phyloP scores from a whole-genome alignment of 352 stramenopile species.

The Phytophthora niederhauseri region DNA sequence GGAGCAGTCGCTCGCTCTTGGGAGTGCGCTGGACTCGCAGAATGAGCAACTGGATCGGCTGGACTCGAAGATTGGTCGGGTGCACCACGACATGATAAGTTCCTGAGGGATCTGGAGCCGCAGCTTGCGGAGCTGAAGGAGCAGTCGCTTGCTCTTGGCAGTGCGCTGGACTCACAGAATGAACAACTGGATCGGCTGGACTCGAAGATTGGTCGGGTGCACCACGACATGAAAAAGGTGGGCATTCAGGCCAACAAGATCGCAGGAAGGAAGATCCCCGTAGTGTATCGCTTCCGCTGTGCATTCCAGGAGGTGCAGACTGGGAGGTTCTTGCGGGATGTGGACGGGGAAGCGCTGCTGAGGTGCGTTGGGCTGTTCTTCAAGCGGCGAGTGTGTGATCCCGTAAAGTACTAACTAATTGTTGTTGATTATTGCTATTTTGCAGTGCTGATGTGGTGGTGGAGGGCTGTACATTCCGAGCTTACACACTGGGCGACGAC shows the following conservation, averaged over 20 bases:
- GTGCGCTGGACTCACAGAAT: slow-evolving; percentile 68
- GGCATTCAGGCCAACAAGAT: slow-evolving; percentile 68
- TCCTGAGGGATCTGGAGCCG: slow-evolving; percentile 57
- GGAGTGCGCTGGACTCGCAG: slow-evolving; percentile 63
- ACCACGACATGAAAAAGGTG: slow-evolving; percentile 76
- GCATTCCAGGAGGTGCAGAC: slow-evolving; percentile 69
- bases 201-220: slow-evolving; percentile 61
- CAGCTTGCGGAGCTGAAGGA: slow-evolving; percentile 74
- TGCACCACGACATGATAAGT: slow-evolving; percentile 58
- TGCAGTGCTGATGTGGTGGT: slow-evolving; percentile 67
- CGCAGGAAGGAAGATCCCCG: slow-evolving; percentile 38
- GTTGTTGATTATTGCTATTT: background rate
- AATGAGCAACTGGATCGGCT: slow-evolving; percentile 68
- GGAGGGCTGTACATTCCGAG: slow-evolving; percentile 71
- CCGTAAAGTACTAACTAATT: background rate
- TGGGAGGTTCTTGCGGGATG: slow-evolving; percentile 57
- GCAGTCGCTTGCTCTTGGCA: slow-evolving; percentile 59
- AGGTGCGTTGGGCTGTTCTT: slow-evolving; percentile 33
- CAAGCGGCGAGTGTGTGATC: background rate
- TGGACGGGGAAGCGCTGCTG: slow-evolving; percentile 62
- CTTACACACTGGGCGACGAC: slow-evolving; percentile 78
- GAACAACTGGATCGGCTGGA: slow-evolving; percentile 65
- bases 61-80: slow-evolving; percentile 63
- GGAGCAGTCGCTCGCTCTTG: slow-evolving; percentile 62
- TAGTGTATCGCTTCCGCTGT: slow-evolving; percentile 70